These are phyloP conservation scores for Amyloporia xantha DNA, from an alignment of 768 basidiomycete species.

Conservation along the genomic window DNA sequence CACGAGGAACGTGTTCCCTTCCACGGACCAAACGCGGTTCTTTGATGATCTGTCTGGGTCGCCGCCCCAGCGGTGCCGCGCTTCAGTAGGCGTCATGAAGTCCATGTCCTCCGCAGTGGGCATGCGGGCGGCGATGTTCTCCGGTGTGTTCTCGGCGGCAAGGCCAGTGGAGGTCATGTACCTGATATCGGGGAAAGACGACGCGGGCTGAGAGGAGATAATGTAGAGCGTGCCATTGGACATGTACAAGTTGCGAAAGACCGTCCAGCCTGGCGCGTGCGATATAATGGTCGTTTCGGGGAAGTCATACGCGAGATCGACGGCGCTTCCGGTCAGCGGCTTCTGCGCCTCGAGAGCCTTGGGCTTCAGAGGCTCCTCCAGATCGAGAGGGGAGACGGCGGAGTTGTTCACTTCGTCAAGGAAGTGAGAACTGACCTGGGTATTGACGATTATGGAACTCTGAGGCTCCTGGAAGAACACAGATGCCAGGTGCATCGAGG, in stretches of 20 bases:
- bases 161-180: constrained; percentile 68
- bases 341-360: constrained; percentile 1
- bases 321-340: neutral
- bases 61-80: constrained; percentile 53
- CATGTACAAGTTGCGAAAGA: constrained; percentile 81
- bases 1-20: constrained; percentile 65
- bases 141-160: constrained; percentile 48
- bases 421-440: constrained; percentile 15
- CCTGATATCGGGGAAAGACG: constrained; percentile 38
- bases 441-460: constrained; percentile 29
- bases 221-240: constrained; percentile 76
- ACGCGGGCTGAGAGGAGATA: constrained; percentile 40
- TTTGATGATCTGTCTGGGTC: constrained; percentile 21
- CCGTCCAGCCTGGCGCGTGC: constrained; percentile 80
- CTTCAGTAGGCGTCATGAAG: constrained; percentile 54
- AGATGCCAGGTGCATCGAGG: constrained; percentile 47
- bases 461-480: constrained; percentile 26
- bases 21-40: constrained; percentile 58
- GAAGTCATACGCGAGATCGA: constrained; percentile 24
- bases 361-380: constrained; percentile 3
- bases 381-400: constrained; percentile 4
- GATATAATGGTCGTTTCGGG: constrained; percentile 51
- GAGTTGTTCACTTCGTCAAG: constrained; percentile 6
- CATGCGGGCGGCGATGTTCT: constrained; percentile 59
- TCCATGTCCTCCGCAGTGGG: constrained; percentile 60